A percentile compares a stretch with the other conserved stretches of the same genome.
Evolutionary conservation across 1,139 yeast genomes (phyloP).

Genomic region (Scheffersomyces insectosa): DNA sequence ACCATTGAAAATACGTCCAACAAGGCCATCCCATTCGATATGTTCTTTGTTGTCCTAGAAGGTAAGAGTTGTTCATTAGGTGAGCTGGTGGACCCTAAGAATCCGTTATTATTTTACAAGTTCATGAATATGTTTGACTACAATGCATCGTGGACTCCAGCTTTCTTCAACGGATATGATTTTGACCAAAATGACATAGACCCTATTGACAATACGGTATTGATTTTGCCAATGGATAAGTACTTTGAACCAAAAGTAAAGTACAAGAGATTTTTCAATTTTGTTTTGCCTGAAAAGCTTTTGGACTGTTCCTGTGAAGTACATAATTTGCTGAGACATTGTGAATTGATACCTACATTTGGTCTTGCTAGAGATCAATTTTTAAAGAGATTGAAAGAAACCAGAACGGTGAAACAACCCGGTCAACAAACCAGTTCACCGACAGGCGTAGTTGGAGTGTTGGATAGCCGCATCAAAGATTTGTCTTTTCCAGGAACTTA

Average conservation of each 20-base stretch:
- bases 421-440: constrained; percentile 4
- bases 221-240: constrained; percentile 23
- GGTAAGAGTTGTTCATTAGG: constrained; percentile 32
- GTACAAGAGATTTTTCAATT: constrained; percentile 42
- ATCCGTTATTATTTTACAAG: constrained; percentile 18
- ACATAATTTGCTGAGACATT: constrained; percentile 36
- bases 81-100: constrained; percentile 10
- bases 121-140: constrained; percentile 31
- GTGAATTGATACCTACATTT: constrained; percentile 35
- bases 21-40: constrained; percentile 49
- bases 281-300: constrained; percentile 36
- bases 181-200: constrained; percentile 19
- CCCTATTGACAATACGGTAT: constrained; percentile 28
- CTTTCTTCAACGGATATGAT: constrained; percentile 11
- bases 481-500: constrained; percentile 33
- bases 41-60: constrained; percentile 60
- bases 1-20: constrained; percentile 43
- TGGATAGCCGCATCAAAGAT: constrained; percentile 25
- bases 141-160: constrained; percentile 25
- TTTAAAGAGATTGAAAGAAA: constrained; percentile 22
- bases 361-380: constrained; percentile 28
- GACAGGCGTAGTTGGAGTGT: constrained; percentile 14
- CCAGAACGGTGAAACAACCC: constrained; percentile 7
- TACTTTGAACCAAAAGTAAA: constrained; percentile 31
- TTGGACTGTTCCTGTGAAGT: constrained; percentile 36